Evolutionary conservation across 2,329 filamentous ascomycete species (phyloP).

Genomic region (Sporothrix pseudoabietina): DNA sequence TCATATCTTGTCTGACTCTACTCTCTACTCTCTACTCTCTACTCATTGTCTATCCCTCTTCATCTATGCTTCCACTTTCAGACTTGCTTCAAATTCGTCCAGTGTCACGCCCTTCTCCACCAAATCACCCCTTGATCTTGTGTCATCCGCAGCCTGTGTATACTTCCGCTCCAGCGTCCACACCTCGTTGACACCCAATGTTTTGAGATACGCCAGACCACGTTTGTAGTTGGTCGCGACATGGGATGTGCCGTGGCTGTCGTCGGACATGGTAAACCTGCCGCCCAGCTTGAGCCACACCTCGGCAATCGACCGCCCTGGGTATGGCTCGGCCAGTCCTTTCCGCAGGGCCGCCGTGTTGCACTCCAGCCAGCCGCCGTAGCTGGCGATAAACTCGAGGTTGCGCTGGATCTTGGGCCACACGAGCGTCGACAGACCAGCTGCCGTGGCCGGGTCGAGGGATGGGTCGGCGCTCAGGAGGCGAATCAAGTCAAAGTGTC

Average conservation of each 20-base stretch:
- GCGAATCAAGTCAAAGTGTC: constrained; percentile 91
- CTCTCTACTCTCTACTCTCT: not conserved
- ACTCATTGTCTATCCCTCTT: not conserved
- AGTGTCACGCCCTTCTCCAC: constrained; percentile 44
- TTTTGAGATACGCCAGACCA: constrained; percentile 69
- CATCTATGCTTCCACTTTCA: constrained; percentile 24
- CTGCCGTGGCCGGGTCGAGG: constrained; percentile 54
- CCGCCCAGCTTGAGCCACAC: constrained; percentile 73
- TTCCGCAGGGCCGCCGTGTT: constrained; percentile 88
- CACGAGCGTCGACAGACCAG: constrained; percentile 49
- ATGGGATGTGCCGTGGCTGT: constrained; percentile 87
- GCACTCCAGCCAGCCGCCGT: constrained; percentile 84
- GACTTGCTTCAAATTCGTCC: constrained; percentile 30
- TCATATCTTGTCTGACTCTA: not conserved
- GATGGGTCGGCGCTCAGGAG: constrained; percentile 72
- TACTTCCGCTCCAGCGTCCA: constrained; percentile 55
- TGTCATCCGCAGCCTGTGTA: constrained; percentile 34
- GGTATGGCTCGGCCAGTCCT: constrained; percentile 89
- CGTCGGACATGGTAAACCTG: constrained; percentile 87
- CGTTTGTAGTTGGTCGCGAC: constrained; percentile 80
- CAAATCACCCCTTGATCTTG: constrained; percentile 39
- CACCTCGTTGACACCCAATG: constrained; percentile 64
- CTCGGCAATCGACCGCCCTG: constrained; percentile 74
- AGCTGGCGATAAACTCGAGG: constrained; percentile 66
- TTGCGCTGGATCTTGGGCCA: constrained; percentile 78